Conservation (phyloP, 805 yeast species). For the Metschnikowia santaceciliae region DNA sequence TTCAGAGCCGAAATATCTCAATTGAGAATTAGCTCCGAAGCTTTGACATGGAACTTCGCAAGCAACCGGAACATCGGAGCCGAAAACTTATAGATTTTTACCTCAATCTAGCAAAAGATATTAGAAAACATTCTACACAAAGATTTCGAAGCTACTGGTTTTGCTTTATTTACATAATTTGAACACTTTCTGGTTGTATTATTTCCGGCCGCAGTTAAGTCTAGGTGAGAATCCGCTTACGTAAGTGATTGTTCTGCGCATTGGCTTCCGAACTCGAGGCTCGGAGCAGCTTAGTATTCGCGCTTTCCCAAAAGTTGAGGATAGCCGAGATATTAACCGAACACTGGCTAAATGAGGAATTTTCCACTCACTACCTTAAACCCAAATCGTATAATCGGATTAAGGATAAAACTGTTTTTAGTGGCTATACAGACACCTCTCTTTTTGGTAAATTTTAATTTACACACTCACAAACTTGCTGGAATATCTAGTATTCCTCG, state of each 20-base stretch:
- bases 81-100: not conserved
- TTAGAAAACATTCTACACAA: too few species aligned
- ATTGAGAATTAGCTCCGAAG: slow-evolving; percentile 2
- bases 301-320: not conserved
- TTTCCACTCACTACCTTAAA: not conserved
- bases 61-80: not conserved
- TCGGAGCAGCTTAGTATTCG: not conserved
- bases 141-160: not conserved
- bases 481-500: not conserved
- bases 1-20: not conserved
- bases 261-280: not conserved
- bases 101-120: too few species aligned
- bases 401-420: not conserved
- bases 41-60: not conserved
- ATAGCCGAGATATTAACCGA: not conserved
- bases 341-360: not conserved
- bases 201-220: not conserved
- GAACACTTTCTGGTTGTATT: not conserved
- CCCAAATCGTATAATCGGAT: not conserved
- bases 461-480: not conserved
- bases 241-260: not conserved
- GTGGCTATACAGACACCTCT: not conserved
- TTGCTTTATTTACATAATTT: not conserved
- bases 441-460: not conserved
- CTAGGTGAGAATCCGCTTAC: not conserved